Evolutionary conservation across 169 alveolate species (phyloP), one percentile per base, ranked within the genome.

Genomic region (Toxoplasma gondii): DNA sequence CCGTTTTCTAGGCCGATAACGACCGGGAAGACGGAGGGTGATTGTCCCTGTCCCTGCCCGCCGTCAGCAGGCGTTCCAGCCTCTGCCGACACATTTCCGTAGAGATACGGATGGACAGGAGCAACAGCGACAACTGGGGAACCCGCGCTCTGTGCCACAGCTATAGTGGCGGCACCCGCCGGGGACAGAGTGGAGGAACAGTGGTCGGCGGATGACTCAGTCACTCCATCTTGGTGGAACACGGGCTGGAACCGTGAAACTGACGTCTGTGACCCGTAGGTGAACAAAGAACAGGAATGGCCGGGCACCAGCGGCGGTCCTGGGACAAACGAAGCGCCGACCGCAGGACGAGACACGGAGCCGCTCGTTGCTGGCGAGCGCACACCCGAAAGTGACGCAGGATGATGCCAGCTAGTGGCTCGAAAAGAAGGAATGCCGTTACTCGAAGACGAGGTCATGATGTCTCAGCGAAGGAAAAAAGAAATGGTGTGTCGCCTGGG

Each of bases 1-100:
- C 90, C 90, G 41, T 82, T 82, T 82, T 82, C 90, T 17, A 82
- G 67, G 1, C 90, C 90, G 67, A 82, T 67, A 10, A 82, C 90
- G 41, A 82, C n/a, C 36, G 90, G 90, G 41, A 82, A 44, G n/a
- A 22, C 86, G 45, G 86, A 10, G 4, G n/a, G 86, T 12, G 43
- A 64, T 4, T 31, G 74, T 27, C 22, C 34, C n/a, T 7, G 74
- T 27, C n/a, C 74, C 22, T 27, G 24, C 74, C 22, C 74, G 24
- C n/a, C 31, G 24, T 49, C 58, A 4, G 24, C 31, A 64, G 29
- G 74, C 74, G 74, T 4, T 64, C n/a, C n/a, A 7, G n/a, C 22
- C 74, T 27, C 74, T 64, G 74, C 74, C 74, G 29, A 27, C 9
- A 1, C 34, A 31, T 31, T 22, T n/a, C n/a, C 29, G 22, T 1